Conservation (phyloP, 148 eudicot species). For the Suaeda aralocaspica region DNA sequence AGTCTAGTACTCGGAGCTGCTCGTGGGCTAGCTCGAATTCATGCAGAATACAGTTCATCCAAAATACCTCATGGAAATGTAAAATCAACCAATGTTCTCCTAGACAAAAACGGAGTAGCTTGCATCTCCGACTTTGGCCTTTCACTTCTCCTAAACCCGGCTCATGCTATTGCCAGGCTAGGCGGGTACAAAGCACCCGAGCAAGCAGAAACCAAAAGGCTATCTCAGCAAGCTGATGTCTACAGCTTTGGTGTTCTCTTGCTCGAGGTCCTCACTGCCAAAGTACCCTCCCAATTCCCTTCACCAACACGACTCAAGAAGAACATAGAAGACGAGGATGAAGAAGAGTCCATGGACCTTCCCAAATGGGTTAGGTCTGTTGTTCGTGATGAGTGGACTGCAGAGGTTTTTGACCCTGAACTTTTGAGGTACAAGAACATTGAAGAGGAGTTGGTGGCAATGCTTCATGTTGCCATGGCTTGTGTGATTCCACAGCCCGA, state of each 20-base stretch:
- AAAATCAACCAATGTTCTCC: conserved; percentile 77
- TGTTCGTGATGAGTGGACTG: conserved; percentile 94
- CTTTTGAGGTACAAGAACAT: conserved; percentile 91
- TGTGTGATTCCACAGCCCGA: conserved; percentile 69
- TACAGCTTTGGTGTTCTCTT: conserved; percentile 80
- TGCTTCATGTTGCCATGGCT: conserved; percentile 91
- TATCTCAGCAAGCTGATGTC: conserved; percentile 84
- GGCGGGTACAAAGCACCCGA: conserved; percentile 91
- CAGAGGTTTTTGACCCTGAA: conserved; percentile 86
- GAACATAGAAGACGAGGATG: conserved; percentile 28
- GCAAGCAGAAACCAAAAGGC: conserved; percentile 52
- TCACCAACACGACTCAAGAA: conserved; percentile 39
- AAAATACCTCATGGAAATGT: conserved; percentile 87
- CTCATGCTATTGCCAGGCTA: conserved; percentile 66
- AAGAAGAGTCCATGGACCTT: conserved; percentile 42
- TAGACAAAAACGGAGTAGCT: conserved; percentile 75
- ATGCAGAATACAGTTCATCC: conserved; percentile 53
- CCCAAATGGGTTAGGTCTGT: conserved; percentile 83
- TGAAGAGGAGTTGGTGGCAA: conserved; percentile 82
- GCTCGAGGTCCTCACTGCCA: conserved; percentile 76
- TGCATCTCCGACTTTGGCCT: conserved; percentile 87
- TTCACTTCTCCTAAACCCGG: conserved; percentile 70
- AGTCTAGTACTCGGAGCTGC: conserved; percentile 88
- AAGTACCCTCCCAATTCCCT: conserved; percentile 51
- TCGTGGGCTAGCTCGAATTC: conserved; percentile 73